Conservation (phyloP, 306 rosid species). For the Cyclanthera cordifolia region DNA sequence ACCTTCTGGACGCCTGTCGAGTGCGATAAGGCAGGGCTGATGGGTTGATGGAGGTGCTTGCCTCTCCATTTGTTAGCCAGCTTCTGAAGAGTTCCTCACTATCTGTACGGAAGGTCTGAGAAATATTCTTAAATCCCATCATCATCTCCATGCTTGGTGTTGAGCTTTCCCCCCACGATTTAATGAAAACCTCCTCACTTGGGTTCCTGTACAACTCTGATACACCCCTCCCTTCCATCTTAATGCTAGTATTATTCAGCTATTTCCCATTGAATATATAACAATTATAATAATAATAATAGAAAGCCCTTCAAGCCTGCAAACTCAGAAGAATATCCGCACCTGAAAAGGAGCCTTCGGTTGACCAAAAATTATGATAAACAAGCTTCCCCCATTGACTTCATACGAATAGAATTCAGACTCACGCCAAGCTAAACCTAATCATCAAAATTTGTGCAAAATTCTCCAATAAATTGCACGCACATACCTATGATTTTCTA, state of each 20-base stretch:
- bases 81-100: slow-evolving; percentile 93
- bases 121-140: slow-evolving; percentile 58
- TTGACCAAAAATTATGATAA: background rate
- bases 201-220: slow-evolving; percentile 65
- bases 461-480: background rate
- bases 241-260: slow-evolving; percentile 4
- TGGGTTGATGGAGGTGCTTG: slow-evolving; percentile 45
- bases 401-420: background rate
- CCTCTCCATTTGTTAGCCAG: slow-evolving; percentile 97
- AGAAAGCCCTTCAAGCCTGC: background rate
- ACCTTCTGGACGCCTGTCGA: slow-evolving; percentile 58
- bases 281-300: no score
- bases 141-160: slow-evolving; percentile 66
- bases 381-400: background rate
- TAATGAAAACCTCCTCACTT: slow-evolving; percentile 76
- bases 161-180: slow-evolving; percentile 63
- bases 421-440: background rate
- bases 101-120: slow-evolving; percentile 61
- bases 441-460: background rate
- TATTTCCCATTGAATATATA: background rate
- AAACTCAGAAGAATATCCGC: background rate
- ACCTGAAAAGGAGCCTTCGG: background rate
- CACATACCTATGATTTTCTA: background rate
- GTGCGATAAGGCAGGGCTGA: slow-evolving; percentile 45
- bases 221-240: slow-evolving; percentile 79